Evolutionary conservation across 2,329 filamentous ascomycete genomes (phyloP), one percentile per base, ranked within the genome.

Genomic region (Grosmannia huntii): DNA sequence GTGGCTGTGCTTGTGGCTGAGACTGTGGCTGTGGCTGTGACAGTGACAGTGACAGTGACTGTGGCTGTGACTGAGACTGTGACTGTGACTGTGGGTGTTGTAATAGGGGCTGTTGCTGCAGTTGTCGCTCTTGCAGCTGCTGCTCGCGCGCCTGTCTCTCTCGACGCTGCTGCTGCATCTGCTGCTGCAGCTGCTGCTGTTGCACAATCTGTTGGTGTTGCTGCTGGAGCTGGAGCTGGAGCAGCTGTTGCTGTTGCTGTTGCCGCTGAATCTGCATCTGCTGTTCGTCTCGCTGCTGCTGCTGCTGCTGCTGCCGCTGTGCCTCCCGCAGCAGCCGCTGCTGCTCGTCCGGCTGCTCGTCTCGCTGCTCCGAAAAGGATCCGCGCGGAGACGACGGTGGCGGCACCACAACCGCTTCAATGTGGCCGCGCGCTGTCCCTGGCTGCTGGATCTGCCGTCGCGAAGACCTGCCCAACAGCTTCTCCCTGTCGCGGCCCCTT

Each of bases 401-500:
- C 6, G 31, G 62, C 59, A 70, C 60, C 48, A 71, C 67, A 11
- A 67, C 66, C 46, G 71, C 67, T 65, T 57, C 60, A 49, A 57
- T 57, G 33, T 59, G 55, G 19, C 57, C 57, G 27, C 57, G 33
- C 3, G 52, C 33, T 12, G 28, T 33, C 21, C 21, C 53, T 9
- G 36, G 11, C 36, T 44, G 52, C 28, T 12, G 21, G 27, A 14
- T 27, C 25, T 12, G 48, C 41, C 41, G 16, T 41, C 48, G n/a
- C 27, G 41, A 5, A 14, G 14, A 16, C 44, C 49, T 19, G 14
- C 51, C 49, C 38, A 16, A 19, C 11, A 57, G n/a, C 55, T 74
- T 73, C 63, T 75, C 73, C 58, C 70, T 68, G 23, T 68, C 67
- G 23, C 65, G 64, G 16, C 19, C 16, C 25, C 53, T 16, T 2